Evolutionary conservation across 495 filamentous ascomycete genomes (phyloP).

Genomic region (Tuber calosporum): DNA sequence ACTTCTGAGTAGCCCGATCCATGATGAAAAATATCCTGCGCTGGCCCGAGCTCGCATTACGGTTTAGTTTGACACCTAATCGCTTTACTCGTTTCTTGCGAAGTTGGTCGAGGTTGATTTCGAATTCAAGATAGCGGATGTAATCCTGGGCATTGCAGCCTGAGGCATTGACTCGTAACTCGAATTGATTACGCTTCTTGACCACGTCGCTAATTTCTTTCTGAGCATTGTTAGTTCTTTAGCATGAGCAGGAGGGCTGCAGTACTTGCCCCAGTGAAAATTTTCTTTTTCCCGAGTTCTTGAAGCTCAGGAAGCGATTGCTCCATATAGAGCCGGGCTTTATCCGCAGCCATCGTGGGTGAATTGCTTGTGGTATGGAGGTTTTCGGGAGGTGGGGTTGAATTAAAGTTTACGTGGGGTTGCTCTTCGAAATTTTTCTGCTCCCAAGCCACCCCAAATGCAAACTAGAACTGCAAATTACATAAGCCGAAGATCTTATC

Average conservation of each 20-base stretch:
- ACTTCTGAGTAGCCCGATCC: constrained; percentile 77
- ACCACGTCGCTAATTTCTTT: constrained; percentile 83
- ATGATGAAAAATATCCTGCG: constrained; percentile 80
- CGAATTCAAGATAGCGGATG: constrained; percentile 79
- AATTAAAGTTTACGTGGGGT: not conserved
- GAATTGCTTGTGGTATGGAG: not conserved
- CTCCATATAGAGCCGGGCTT: constrained; percentile 90
- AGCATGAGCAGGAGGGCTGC: not conserved
- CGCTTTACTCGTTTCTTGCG: constrained; percentile 74
- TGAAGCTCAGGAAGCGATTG: constrained; percentile 83
- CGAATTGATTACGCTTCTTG: constrained; percentile 83
- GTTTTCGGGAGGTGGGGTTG: not conserved
- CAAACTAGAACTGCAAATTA: not conserved
- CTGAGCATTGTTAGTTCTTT: constrained; percentile 43
- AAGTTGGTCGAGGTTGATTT: constrained; percentile 78
- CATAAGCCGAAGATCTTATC: not conserved
- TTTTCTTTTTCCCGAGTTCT: constrained; percentile 76
- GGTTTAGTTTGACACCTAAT: constrained; percentile 56
- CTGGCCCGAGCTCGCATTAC: constrained; percentile 52
- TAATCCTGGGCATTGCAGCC: constrained; percentile 69
- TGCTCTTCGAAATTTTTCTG: not conserved
- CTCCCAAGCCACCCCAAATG: not conserved
- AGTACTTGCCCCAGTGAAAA: constrained; percentile 63
- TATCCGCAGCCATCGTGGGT: constrained; percentile 50
- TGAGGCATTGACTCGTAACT: constrained; percentile 78